Base-by-base conservation (phyloP, 2,329 filamentous ascomycete genomes). In the Epichloe aotearoae region DNA sequence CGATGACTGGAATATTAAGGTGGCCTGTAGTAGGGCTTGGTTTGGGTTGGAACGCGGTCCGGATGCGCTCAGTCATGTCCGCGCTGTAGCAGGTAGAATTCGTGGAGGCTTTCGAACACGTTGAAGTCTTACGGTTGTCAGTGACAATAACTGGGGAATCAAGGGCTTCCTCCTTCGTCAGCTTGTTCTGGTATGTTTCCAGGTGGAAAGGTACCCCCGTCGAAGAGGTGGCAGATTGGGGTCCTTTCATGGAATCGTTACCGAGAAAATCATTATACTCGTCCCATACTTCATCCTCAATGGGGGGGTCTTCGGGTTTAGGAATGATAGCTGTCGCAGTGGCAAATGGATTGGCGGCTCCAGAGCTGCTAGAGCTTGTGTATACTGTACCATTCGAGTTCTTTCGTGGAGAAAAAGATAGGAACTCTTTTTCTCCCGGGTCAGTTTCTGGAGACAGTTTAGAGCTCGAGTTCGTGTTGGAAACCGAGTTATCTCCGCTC, bases 211-310 rank as follows among this genome's bases (percentile, higher is more conserved):
- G 73, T 50, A 72, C 62, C 0, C 76, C 76, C 23, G 73, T 70
- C 1, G 80, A 82, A 1, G 78, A 80, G 1, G 73, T 75, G 5
- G 75, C 69, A 1, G 79, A 80, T 1, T 68, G 67, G 2, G 74
- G 73, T 1, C 67, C 67, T 55, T 71, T 69, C 34, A 61, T 52
- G 1, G 63, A 62, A 10, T 73, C 75, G 11, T 87, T 83, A 49
- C 86, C 86, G 50, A 96, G 77, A 12, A 96, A 71, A 59, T 96
- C 91, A 57, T 97, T 83, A 62, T 94, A 96, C 66, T 95, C 91
- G 48, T 90, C 83, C 91, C 91, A 97, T 2, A 95, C 77, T 62
- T 96, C 91, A 59, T 96, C 91, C 56, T 94, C 86, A 1, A 72
- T 80, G 4, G 83, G 20, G 20, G 74, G 82, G 4, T 81, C 79